Evolutionary conservation across 331 rosid species (phyloP).

Genomic region (Malus hybrid): DNA sequence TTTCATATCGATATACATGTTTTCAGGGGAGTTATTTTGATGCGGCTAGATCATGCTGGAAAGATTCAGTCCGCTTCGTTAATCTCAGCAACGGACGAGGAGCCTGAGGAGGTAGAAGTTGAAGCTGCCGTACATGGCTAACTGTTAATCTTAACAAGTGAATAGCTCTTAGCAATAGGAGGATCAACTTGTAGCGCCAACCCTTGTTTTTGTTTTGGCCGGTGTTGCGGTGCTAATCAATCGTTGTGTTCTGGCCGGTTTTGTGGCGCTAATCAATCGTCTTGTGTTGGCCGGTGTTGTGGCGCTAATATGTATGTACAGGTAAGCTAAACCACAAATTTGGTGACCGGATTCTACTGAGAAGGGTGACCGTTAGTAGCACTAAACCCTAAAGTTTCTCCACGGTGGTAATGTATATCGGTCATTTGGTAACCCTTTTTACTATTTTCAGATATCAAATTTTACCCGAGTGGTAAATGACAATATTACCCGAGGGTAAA

Average conservation of each 20-base stretch:
- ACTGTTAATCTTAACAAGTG: background rate
- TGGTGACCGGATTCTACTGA: background rate
- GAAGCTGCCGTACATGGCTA: conserved; percentile 34
- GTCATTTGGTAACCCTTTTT: background rate
- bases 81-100: conserved; percentile 57
- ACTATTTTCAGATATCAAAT: background rate
- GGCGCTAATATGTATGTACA: background rate
- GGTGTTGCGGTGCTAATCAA: too few species aligned
- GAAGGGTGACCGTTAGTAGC: background rate
- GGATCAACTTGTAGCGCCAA: background rate
- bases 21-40: conserved; percentile 85
- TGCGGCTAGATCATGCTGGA: conserved; percentile 87
- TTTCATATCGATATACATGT: background rate
- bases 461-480: background rate
- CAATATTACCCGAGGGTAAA: background rate
- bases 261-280: too few species aligned
- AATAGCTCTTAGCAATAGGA: background rate
- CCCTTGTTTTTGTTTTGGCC: background rate
- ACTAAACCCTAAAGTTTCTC: background rate
- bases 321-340: background rate
- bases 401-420: background rate
- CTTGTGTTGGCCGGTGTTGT: background rate
- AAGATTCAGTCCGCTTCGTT: conserved; percentile 93
- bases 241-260: too few species aligned
- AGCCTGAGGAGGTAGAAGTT: conserved; percentile 60